Evolutionary conservation across 2,329 filamentous ascomycete genomes (phyloP).

Genomic region (Knoxdaviesia proteae): DNA sequence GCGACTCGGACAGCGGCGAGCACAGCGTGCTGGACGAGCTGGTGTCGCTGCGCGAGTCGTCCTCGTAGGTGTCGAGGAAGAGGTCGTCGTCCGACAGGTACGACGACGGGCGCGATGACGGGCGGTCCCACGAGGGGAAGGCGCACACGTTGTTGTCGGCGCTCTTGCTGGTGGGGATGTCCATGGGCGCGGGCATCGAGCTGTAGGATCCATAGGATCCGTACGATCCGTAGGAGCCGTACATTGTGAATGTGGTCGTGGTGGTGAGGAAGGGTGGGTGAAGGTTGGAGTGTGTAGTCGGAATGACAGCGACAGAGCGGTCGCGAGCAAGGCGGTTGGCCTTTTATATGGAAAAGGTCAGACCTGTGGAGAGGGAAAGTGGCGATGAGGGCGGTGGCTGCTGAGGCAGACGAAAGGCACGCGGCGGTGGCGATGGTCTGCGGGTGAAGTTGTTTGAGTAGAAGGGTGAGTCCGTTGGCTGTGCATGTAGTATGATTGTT

Average conservation of each 20-base stretch:
- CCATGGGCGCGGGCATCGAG: constrained; percentile 21
- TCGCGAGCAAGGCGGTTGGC: too few species aligned
- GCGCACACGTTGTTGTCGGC: constrained; percentile 26
- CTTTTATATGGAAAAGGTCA: too few species aligned
- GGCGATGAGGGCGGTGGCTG: too few species aligned
- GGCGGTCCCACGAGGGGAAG: constrained; percentile 37
- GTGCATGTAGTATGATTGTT: too few species aligned
- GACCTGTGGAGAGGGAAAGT: too few species aligned
- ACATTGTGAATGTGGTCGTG: constrained; percentile 17
- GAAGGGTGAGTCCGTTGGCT: too few species aligned
- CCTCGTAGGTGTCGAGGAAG: constrained; percentile 1
- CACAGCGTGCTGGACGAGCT: constrained; percentile 4
- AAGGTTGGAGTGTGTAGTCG: not conserved
- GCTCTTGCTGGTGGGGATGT: constrained; percentile 20
- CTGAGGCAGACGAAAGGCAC: too few species aligned
- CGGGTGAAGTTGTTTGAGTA: too few species aligned
- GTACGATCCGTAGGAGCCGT: constrained; percentile 27
- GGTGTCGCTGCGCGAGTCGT: not conserved
- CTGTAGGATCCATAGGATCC: constrained; percentile 28
- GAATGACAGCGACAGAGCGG: not conserved
- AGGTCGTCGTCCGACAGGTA: constrained; percentile 9
- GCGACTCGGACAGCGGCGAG: not conserved
- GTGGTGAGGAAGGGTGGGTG: constrained; percentile 1
- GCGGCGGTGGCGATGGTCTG: too few species aligned
- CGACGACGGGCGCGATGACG: constrained; percentile 22